Conservation (phyloP, 352 stramenopile genomes). For the Phytophthora uliginosa region DNA sequence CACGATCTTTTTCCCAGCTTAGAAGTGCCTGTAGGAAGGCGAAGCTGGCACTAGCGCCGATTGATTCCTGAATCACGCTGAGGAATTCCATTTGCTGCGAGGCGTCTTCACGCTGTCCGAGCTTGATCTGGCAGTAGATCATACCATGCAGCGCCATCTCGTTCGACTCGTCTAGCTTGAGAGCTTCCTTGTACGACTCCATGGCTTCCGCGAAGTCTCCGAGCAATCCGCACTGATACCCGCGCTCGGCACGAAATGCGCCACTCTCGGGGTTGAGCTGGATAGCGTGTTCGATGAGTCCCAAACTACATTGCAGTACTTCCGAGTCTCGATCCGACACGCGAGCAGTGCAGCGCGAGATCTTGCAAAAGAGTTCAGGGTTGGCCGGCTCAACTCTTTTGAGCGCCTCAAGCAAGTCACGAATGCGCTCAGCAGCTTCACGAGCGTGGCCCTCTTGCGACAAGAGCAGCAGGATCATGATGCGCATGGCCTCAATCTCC, state of each 20-base stretch:
- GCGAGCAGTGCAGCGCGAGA: conserved; percentile 67
- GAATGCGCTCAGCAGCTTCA: conserved; percentile 66
- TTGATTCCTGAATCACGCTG: conserved; percentile 91
- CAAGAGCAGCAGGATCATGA: conserved; percentile 74
- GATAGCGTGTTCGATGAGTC: conserved; percentile 76
- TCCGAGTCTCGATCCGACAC: conserved; percentile 75
- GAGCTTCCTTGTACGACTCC: conserved; percentile 88
- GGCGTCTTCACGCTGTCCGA: conserved; percentile 90
- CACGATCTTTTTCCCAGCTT: conserved; percentile 82
- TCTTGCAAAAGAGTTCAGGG: conserved; percentile 70
- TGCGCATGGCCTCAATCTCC: conserved; percentile 80
- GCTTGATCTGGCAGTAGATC: conserved; percentile 95
- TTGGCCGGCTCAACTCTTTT: conserved; percentile 81
- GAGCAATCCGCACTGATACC: conserved; percentile 80
- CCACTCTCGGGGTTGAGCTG: conserved; percentile 69
- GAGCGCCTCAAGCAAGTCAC: conserved; percentile 73
- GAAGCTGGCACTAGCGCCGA: conserved; percentile 80
- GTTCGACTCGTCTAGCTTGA: conserved; percentile 91
- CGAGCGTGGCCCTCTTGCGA: conserved; percentile 68
- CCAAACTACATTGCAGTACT: conserved; percentile 78
- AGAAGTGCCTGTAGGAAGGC: conserved; percentile 90
- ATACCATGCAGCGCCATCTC: conserved; percentile 89
- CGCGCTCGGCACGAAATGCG: conserved; percentile 76
- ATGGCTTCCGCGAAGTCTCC: conserved; percentile 85
- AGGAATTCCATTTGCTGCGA: conserved; percentile 95